These are phyloP conservation scores for Sphagnurus paluster DNA, from an alignment of 1,284 basidiomycete genomes.

Conservation along the genomic window DNA sequence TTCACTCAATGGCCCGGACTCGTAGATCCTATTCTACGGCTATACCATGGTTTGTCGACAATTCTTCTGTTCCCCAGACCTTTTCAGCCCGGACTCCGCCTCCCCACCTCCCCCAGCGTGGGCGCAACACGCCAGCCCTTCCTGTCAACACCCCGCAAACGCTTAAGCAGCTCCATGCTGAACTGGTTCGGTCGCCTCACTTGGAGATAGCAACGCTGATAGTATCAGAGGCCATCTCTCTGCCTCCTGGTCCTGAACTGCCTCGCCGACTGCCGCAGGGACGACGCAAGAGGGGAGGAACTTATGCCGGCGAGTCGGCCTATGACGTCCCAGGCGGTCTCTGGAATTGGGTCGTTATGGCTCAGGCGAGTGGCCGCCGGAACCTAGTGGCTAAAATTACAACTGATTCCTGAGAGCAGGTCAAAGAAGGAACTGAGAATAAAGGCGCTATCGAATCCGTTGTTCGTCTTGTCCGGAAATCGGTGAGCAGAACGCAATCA, in stretches of 20 bases:
- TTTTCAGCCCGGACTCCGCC: constrained; percentile 19
- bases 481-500: constrained; percentile 40
- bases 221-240: constrained; percentile 47
- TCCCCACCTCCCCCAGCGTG: constrained; percentile 32
- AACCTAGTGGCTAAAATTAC: not conserved
- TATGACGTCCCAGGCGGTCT: constrained; percentile 52
- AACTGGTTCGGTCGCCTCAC: constrained; percentile 58
- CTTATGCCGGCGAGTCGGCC: constrained; percentile 62
- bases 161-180: constrained; percentile 50
- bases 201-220: constrained; percentile 57
- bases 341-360: constrained; percentile 75
- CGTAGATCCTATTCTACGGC: constrained; percentile 14
- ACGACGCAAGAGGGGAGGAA: constrained; percentile 61
- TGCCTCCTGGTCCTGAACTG: constrained; percentile 53
- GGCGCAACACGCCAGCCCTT: constrained; percentile 33
- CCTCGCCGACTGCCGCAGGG: constrained; percentile 58
- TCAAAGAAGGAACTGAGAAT: constrained; percentile 80
- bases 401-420: constrained; percentile 38
- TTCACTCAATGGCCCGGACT: not conserved
- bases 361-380: constrained; percentile 47
- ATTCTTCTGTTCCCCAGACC: constrained; percentile 24
- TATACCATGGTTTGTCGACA: constrained; percentile 49
- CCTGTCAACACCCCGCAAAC: constrained; percentile 49
- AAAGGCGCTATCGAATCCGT: constrained; percentile 74
- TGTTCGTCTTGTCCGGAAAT: constrained; percentile 64